Percentiles rank a stretch among this genome's conserved stretches.
Evolutionary conservation across 768 basidiomycete genomes (phyloP).

Genomic region (Russula lepida): DNA sequence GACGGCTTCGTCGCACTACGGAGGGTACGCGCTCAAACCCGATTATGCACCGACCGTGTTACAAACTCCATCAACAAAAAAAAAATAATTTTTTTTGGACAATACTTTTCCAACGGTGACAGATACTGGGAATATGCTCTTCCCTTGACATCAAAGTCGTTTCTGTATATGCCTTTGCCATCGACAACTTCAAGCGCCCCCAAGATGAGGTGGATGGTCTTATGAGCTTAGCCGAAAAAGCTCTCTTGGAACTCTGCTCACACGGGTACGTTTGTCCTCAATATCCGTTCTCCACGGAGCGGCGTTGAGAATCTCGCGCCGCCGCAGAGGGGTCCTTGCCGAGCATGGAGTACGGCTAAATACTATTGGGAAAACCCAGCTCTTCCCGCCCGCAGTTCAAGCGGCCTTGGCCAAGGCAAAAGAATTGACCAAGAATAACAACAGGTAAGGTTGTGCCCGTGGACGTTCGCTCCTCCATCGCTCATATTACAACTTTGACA

Average conservation of each 20-base stretch:
- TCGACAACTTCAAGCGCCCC: conserved; percentile 92
- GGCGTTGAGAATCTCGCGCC: not conserved
- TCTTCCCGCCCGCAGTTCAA: conserved; percentile 76
- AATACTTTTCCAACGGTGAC: not conserved
- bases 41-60: not conserved
- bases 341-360: conserved; percentile 78
- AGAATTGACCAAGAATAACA: conserved; percentile 63
- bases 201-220: conserved; percentile 79
- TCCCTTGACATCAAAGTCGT: conserved; percentile 74
- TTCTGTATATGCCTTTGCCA: conserved; percentile 94
- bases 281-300: not conserved
- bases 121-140: conserved; percentile 85
- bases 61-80: not conserved
- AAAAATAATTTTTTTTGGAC: not conserved
- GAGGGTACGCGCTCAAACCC: conserved; percentile 43
- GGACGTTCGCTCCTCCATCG: not conserved
- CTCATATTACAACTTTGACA: conserved; percentile 27
- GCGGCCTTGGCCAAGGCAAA: conserved; percentile 64
- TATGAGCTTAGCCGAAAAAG: conserved; percentile 75
- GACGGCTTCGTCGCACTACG: conserved; percentile 77
- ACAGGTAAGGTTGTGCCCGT: conserved; percentile 36
- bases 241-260: conserved; percentile 66
- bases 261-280: conserved; percentile 68
- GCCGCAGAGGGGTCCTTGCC: conserved; percentile 66
- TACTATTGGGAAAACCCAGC: conserved; percentile 62